A percentile compares a stretch with the other conserved stretches of the same genome.
These are phyloP conservation scores for Curvularia eragrostidis DNA, from an alignment of 2,329 filamentous ascomycete genomes.

Conservation along the genomic window DNA sequence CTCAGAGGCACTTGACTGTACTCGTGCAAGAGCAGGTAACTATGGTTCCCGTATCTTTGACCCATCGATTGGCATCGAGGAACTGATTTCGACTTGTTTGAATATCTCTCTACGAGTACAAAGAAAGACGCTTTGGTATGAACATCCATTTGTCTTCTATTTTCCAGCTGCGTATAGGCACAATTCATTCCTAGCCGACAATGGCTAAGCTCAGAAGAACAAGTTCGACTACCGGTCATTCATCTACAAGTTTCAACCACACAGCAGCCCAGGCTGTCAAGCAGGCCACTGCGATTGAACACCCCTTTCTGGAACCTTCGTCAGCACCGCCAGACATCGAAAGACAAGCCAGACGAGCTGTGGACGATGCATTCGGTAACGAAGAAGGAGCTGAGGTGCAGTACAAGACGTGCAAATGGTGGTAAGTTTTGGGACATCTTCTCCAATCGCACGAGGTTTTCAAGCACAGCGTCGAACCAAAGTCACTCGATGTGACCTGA, in stretches of 20 bases:
- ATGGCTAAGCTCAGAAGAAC: neutral
- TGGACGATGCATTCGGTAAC: slow-evolving; percentile 32
- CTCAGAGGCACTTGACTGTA: neutral
- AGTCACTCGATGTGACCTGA: neutral
- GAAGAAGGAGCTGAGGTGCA: slow-evolving; percentile 53
- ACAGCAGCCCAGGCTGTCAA: neutral
- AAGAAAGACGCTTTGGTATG: neutral
- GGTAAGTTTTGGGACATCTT: slow-evolving; percentile 30
- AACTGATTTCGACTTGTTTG: neutral
- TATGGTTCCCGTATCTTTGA: neutral
- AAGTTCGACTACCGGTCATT: neutral
- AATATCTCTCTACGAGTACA: neutral
- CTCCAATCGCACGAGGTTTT: neutral
- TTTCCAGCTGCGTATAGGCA: too few species aligned
- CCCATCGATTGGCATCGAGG: neutral
- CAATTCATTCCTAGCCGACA: neutral
- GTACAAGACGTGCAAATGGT: slow-evolving; percentile 61
- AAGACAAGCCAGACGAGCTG: slow-evolving; percentile 9
- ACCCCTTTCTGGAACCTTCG: neutral
- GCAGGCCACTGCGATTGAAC: neutral
- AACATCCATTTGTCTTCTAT: neutral
- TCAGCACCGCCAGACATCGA: slow-evolving; percentile 20
- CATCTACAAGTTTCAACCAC: neutral
- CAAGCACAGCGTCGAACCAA: neutral
- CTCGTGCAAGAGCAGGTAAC: neutral